A percentile compares a stretch with the other conserved stretches of the same genome.
Conservation (phyloP, 2,329 filamentous ascomycete species). For the Apiospora marii region DNA sequence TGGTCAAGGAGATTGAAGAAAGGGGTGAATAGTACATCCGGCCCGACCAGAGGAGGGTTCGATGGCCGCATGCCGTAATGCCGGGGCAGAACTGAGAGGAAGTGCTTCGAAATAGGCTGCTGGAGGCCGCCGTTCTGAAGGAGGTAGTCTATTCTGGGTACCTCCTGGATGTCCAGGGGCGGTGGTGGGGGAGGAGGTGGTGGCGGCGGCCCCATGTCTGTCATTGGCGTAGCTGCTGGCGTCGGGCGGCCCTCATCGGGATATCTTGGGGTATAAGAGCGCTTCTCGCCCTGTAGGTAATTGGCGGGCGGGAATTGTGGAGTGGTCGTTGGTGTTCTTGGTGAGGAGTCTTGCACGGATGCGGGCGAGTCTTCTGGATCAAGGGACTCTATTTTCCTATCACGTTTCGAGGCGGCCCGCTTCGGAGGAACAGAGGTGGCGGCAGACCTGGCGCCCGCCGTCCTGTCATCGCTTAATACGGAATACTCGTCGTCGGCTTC, state of each 20-base stretch:
- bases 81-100: conserved; percentile 71
- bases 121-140: conserved; percentile 86
- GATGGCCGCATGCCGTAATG: conserved; percentile 65
- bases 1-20: conserved; percentile 86
- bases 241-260: conserved; percentile 50
- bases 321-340: conserved; percentile 66
- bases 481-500: conserved; percentile 34
- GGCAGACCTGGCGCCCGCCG: conserved; percentile 40
- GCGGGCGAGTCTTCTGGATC: conserved; percentile 60
- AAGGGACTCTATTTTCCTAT: conserved; percentile 42
- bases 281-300: conserved; percentile 51
- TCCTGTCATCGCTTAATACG: conserved; percentile 44
- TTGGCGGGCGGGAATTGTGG: conserved; percentile 58
- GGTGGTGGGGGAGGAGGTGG: conserved; percentile 78
- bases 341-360: conserved; percentile 62
- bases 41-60: conserved; percentile 70
- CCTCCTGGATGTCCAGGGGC: conserved; percentile 72
- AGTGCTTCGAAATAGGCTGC: conserved; percentile 74
- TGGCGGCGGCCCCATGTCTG: conserved; percentile 55
- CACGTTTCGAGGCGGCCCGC: conserved; percentile 42
- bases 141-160: conserved; percentile 89
- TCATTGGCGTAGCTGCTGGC: conserved; percentile 50
- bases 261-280: conserved; percentile 44
- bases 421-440: conserved; percentile 47
- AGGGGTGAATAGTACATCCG: conserved; percentile 80